Conservation (phyloP, 2,329 filamentous ascomycete species). For the Talaromyces albobiverticillius region DNA sequence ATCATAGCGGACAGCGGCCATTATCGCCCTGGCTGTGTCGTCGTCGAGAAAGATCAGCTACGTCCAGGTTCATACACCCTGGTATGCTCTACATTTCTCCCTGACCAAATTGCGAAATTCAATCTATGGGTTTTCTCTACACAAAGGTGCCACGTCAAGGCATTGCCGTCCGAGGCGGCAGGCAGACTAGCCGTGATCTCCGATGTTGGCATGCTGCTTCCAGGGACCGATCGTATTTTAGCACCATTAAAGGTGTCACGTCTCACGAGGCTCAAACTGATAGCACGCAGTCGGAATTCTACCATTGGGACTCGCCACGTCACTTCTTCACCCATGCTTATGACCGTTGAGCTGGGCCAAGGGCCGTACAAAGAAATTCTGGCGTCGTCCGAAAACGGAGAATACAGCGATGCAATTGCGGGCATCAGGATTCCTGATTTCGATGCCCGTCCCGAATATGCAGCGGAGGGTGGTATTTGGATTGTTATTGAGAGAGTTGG, state of each 20-base stretch:
- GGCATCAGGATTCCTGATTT: slow-evolving; percentile 70
- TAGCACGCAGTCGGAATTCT: slow-evolving; percentile 49
- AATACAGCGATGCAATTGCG: slow-evolving; percentile 66
- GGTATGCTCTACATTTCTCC: slow-evolving; percentile 86
- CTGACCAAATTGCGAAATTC: slow-evolving; percentile 72
- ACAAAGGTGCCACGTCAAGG: slow-evolving; percentile 50
- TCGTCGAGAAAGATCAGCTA: slow-evolving; percentile 61
- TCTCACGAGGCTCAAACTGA: slow-evolving; percentile 61
- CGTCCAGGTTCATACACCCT: slow-evolving; percentile 77
- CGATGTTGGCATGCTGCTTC: slow-evolving; percentile 48
- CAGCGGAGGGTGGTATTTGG: slow-evolving; percentile 63
- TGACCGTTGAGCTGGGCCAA: slow-evolving; percentile 70
- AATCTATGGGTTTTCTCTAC: slow-evolving; percentile 70
- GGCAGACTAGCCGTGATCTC: slow-evolving; percentile 63
- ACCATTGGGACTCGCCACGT: slow-evolving; percentile 37
- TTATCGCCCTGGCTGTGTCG: slow-evolving; percentile 75
- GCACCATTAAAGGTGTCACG: slow-evolving; percentile 50
- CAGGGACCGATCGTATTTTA: slow-evolving; percentile 53
- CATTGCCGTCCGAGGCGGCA: slow-evolving; percentile 69
- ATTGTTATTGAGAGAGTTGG: slow-evolving; percentile 78
- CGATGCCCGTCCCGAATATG: slow-evolving; percentile 66
- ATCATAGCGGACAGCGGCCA: slow-evolving; percentile 82
- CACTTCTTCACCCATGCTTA: slow-evolving; percentile 56
- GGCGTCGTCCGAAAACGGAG: slow-evolving; percentile 67
- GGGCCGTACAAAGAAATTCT: slow-evolving; percentile 66